phyloP scores from a whole-genome alignment of 192 early-diverging fungal genomes.

The Backusella mclennaniae region DNA sequence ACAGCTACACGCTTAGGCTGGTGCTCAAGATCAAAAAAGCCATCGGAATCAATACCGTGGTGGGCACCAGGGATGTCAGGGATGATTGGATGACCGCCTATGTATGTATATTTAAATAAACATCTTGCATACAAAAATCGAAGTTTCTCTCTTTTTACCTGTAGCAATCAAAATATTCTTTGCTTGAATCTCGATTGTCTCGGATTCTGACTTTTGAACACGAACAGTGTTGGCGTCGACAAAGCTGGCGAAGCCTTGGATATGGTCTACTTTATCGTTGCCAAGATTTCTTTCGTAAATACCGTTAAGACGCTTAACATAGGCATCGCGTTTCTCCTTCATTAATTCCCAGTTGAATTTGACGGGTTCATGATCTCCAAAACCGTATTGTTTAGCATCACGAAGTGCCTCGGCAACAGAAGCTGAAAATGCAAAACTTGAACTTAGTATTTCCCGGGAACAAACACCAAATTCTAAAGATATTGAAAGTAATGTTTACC shows the following conservation, averaged over 20 bases:
- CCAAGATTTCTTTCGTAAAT: slow-evolving; percentile 92
- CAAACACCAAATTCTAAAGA: not conserved
- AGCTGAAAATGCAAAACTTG: slow-evolving; percentile 42
- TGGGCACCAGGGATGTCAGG: slow-evolving; percentile 79
- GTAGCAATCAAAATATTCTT: slow-evolving; percentile 93
- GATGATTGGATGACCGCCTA: slow-evolving; percentile 71
- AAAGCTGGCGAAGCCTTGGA: slow-evolving; percentile 86
- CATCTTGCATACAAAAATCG: not conserved
- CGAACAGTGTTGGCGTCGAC: slow-evolving; percentile 70
- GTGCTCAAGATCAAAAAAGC: slow-evolving; percentile 91
- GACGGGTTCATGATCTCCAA: slow-evolving; percentile 54
- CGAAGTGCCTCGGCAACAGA: slow-evolving; percentile 82
- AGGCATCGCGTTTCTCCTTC: slow-evolving; percentile 93
- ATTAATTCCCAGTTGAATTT: slow-evolving; percentile 78
- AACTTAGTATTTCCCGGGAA: not conserved
- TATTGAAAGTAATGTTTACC: slow-evolving; percentile 39
- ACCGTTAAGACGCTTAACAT: slow-evolving; percentile 93
- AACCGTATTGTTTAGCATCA: slow-evolving; percentile 92
- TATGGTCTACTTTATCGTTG: slow-evolving; percentile 84
- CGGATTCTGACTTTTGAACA: slow-evolving; percentile 38
- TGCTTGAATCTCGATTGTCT: slow-evolving; percentile 51
- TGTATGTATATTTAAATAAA: not conserved
- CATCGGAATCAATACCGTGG: slow-evolving; percentile 87
- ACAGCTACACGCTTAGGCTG: slow-evolving; percentile 92
- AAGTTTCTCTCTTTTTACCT: slow-evolving; percentile 39